Evolutionary conservation across 163 green algal species (phyloP).

Genomic region (Picocystis sp.): DNA sequence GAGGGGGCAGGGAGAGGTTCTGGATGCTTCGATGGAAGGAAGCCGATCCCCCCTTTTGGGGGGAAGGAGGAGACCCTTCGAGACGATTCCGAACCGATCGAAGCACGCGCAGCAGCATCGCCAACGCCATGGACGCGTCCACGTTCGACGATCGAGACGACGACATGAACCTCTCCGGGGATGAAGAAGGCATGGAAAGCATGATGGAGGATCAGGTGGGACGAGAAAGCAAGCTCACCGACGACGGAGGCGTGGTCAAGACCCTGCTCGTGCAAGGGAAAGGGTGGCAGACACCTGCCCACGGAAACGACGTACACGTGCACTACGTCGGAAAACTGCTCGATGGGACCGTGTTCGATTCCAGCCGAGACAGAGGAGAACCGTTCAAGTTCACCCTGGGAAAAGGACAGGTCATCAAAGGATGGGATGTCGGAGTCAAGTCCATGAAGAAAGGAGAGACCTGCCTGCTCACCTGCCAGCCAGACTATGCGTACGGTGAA

Average conservation of each 20-base stretch:
- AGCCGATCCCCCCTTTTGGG: too few relatives aligned
- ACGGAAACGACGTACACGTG: constrained; percentile 22
- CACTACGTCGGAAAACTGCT: constrained; percentile 77
- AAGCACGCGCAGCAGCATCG: too few relatives aligned
- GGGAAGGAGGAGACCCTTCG: too few relatives aligned
- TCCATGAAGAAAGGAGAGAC: constrained; percentile 82
- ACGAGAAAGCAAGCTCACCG: not conserved
- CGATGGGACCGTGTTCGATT: constrained; percentile 75
- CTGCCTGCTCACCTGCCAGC: constrained; percentile 31
- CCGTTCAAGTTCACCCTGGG: constrained; percentile 73
- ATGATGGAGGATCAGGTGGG: too few relatives aligned
- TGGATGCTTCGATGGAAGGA: too few relatives aligned
- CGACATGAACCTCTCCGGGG: too few relatives aligned
- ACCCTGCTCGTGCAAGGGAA: constrained; percentile 44
- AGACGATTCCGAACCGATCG: too few relatives aligned
- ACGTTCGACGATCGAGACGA: too few relatives aligned
- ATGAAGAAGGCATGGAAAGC: too few relatives aligned
- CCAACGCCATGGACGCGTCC: too few relatives aligned
- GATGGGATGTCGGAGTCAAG: constrained; percentile 69
- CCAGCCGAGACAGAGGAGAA: constrained; percentile 40
- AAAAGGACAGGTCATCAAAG: constrained; percentile 74
- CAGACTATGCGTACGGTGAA: constrained; percentile 71
- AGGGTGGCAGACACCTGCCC: constrained; percentile 51
- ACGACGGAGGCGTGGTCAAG: constrained; percentile 62
- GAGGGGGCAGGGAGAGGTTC: too few relatives aligned